Evolutionary conservation across 2,329 filamentous ascomycete species (phyloP).

Genomic region (Neopestalotiopsis sp.): DNA sequence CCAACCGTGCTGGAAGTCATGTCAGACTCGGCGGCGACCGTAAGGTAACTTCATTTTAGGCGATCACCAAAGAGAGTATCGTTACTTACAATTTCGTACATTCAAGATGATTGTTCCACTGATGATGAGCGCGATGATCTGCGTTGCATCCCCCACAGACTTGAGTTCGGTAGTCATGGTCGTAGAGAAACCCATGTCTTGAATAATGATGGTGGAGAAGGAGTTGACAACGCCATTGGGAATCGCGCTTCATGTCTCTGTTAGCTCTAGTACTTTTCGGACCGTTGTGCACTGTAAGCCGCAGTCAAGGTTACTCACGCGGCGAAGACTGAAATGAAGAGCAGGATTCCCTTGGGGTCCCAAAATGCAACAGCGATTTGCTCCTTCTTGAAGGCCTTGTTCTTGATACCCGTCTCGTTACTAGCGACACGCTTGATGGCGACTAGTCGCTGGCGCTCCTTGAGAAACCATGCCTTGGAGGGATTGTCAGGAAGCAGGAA

Average conservation of each 20-base stretch:
- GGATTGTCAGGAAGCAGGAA: conserved; percentile 35
- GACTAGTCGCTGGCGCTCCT: conserved; percentile 27
- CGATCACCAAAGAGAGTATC: no score
- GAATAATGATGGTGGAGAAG: conserved; percentile 14
- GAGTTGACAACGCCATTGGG: conserved; percentile 53
- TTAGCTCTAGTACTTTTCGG: no score
- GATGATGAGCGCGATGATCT: conserved; percentile 57
- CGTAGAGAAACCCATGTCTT: conserved; percentile 16
- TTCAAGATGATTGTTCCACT: conserved; percentile 58
- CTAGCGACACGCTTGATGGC: conserved; percentile 34
- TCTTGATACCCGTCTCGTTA: conserved; percentile 30
- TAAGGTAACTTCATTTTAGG: no score
- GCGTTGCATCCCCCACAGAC: conserved; percentile 54
- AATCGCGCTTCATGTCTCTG: conserved; percentile 43
- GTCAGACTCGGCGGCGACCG: no score
- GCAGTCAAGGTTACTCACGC: conserved; percentile 32
- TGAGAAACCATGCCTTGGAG: conserved; percentile 33
- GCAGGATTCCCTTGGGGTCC: conserved; percentile 62
- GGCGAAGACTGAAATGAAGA: conserved; percentile 58
- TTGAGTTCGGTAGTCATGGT: conserved; percentile 4
- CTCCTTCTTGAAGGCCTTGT: conserved; percentile 49
- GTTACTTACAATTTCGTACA: conserved; percentile 45
- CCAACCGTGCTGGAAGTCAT: conserved; percentile 41
- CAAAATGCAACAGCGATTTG: conserved; percentile 52
- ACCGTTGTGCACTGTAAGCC: no score